These are phyloP conservation scores for Juglanconis juglandina DNA, from an alignment of 2,329 filamentous ascomycete genomes.

Conservation along the genomic window DNA sequence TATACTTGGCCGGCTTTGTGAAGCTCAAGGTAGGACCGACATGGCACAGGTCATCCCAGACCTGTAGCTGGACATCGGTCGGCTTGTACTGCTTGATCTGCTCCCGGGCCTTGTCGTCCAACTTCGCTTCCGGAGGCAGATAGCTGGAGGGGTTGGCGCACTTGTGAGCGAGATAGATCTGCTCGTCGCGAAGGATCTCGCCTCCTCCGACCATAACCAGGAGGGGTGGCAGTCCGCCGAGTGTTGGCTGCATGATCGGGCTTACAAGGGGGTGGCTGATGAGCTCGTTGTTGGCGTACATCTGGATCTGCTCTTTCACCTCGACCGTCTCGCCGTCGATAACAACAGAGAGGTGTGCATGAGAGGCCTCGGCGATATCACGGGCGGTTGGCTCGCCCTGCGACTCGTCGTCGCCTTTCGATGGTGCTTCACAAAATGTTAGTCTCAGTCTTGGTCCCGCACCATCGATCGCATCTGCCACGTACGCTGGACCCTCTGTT, in stretches of 20 bases:
- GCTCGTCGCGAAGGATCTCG: slow-evolving; percentile 87
- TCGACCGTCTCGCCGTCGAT: slow-evolving; percentile 69
- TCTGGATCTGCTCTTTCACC: slow-evolving; percentile 89
- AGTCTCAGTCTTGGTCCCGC: slow-evolving; percentile 29
- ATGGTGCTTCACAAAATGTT: slow-evolving; percentile 14
- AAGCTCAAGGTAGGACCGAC: slow-evolving; percentile 92
- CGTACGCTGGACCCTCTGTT: slow-evolving; percentile 29
- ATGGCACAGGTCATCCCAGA: slow-evolving; percentile 95
- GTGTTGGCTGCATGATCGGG: slow-evolving; percentile 78
- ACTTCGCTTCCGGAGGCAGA: slow-evolving; percentile 59
- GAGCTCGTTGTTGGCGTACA: slow-evolving; percentile 79
- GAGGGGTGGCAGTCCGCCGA: slow-evolving; percentile 85
- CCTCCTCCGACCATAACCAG: slow-evolving; percentile 84
- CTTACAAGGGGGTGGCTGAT: slow-evolving; percentile 86
- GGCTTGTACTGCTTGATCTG: slow-evolving; percentile 67
- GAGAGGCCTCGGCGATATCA: slow-evolving; percentile 22
- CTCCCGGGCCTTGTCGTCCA: slow-evolving; percentile 60
- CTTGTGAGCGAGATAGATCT: slow-evolving; percentile 93
- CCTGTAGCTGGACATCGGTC: slow-evolving; percentile 88
- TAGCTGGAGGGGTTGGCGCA: slow-evolving; percentile 80
- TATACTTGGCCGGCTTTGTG: slow-evolving; percentile 91
- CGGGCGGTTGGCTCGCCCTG: slow-evolving; percentile 9
- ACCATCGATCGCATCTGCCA: not conserved
- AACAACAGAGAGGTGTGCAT: slow-evolving; percentile 53
- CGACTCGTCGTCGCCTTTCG: slow-evolving; percentile 3